A percentile compares a stretch with the other conserved stretches of the same genome.
phyloP scores from a whole-genome alignment of 768 basidiomycete genomes.

The Cystobasidium tubakii region DNA sequence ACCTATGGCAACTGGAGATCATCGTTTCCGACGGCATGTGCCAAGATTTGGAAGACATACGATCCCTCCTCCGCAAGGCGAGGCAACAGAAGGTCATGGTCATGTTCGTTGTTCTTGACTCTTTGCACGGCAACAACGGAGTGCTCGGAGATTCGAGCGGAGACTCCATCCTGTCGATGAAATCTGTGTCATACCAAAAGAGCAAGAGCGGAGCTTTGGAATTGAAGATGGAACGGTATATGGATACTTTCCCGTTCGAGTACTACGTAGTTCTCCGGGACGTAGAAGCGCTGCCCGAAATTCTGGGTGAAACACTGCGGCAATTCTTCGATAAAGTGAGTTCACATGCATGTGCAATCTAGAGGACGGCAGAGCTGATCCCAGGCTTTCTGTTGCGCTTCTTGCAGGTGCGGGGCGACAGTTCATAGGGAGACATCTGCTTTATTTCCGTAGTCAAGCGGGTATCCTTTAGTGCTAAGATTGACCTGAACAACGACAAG shows the following conservation, averaged over 20 bases:
- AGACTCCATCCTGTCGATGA: slow-evolving; percentile 85
- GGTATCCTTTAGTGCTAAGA: background rate
- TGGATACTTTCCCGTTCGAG: slow-evolving; percentile 96
- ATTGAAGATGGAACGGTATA: slow-evolving; percentile 75
- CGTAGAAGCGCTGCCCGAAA: slow-evolving; percentile 85
- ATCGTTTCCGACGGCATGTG: slow-evolving; percentile 99
- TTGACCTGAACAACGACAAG: background rate
- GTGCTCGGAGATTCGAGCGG: slow-evolving; percentile 48
- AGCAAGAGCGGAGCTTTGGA: slow-evolving; percentile 67
- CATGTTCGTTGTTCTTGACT: slow-evolving; percentile 92
- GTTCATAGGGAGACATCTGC: background rate
- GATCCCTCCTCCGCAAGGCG: slow-evolving; percentile 71
- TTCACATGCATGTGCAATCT: background rate
- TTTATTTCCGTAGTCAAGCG: background rate
- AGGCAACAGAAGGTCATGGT: slow-evolving; percentile 87
- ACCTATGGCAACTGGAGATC: slow-evolving; percentile 95
- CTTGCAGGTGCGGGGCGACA: slow-evolving; percentile 8
- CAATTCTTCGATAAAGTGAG: slow-evolving; percentile 56
- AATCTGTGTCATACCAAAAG: slow-evolving; percentile 78
- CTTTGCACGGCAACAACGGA: slow-evolving; percentile 54
- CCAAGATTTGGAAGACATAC: slow-evolving; percentile 82
- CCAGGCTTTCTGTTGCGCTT: background rate
- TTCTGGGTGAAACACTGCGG: slow-evolving; percentile 75
- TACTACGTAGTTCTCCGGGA: slow-evolving; percentile 88
- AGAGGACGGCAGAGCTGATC: background rate